phyloP scores from a whole-genome alignment of 257 asterid genomes.

The Plantago elongata region DNA sequence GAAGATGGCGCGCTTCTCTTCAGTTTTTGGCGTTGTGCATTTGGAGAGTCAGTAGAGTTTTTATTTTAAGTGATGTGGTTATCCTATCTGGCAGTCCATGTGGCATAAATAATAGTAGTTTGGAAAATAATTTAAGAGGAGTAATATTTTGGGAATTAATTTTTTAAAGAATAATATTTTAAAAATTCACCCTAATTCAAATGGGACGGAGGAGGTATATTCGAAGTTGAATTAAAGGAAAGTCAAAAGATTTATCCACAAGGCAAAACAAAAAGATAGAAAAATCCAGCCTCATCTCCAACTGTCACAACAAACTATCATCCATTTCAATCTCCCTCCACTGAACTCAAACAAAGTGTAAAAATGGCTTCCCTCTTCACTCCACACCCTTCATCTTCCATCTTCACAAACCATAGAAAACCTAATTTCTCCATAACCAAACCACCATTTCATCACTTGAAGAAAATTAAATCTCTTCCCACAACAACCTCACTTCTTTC shows the following conservation, averaged over 20 bases:
- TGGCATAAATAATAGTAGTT: too few relatives aligned
- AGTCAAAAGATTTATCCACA: constrained; percentile 42
- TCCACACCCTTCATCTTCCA: constrained; percentile 30
- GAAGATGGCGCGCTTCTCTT: too few relatives aligned
- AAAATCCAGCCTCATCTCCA: constrained; percentile 33
- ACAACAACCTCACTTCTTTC: constrained; percentile 33
- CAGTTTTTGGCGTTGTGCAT: too few relatives aligned
- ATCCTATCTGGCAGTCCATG: too few relatives aligned
- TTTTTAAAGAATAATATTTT: too few relatives aligned
- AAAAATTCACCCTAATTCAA: too few relatives aligned
- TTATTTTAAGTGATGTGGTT: too few relatives aligned
- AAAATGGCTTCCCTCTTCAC: constrained; percentile 48
- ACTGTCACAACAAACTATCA: constrained; percentile 19
- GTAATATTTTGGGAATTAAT: too few relatives aligned
- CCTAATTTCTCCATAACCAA: constrained; percentile 22
- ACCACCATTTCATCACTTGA: constrained; percentile 20
- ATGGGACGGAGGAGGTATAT: too few relatives aligned
- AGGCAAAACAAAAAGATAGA: constrained; percentile 13
- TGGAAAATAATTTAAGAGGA: too few relatives aligned
- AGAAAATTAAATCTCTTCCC: constrained; percentile 27
- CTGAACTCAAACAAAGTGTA: not conserved
- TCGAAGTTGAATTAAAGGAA: too few relatives aligned
- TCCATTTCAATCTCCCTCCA: not conserved
- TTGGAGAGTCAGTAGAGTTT: too few relatives aligned
- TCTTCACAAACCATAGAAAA: constrained; percentile 23